phyloP scores from a whole-genome alignment of 306 rosid genomes.

The Fagus crenata region DNA sequence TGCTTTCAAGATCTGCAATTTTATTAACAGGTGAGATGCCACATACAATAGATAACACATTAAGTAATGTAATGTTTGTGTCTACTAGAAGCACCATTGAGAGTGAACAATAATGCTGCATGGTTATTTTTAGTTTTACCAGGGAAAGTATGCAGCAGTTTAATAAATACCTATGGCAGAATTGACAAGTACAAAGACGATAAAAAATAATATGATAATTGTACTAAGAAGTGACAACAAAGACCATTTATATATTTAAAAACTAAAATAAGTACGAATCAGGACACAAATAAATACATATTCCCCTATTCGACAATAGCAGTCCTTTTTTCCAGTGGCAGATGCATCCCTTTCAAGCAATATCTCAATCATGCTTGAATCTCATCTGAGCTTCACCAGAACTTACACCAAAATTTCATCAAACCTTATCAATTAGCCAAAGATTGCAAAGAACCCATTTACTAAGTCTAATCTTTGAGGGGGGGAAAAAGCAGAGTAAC shows the following conservation, averaged over 20 bases:
- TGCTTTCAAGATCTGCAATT: slow-evolving; percentile 55
- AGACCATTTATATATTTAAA: background rate
- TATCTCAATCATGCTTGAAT: too few species aligned
- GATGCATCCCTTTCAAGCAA: background rate
- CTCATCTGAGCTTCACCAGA: too few species aligned
- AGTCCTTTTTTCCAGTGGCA: background rate
- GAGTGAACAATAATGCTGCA: background rate
- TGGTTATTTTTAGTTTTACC: background rate
- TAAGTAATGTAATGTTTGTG: background rate
- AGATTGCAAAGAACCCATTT: too few species aligned
- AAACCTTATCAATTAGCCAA: too few species aligned
- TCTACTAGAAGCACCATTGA: background rate
- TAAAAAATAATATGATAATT: background rate
- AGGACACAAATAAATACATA: background rate
- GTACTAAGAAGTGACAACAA: background rate
- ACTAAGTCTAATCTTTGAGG: too few species aligned
- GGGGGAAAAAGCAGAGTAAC: too few species aligned
- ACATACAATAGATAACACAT: background rate
- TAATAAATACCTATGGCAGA: background rate
- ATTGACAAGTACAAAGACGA: background rate
- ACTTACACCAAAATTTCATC: too few species aligned
- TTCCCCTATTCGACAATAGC: background rate
- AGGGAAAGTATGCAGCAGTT: background rate
- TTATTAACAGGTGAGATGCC: slow-evolving; percentile 28
- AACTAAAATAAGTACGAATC: background rate